A percentile compares a stretch with the other conserved stretches of the same genome.
These are phyloP conservation scores for Exserohilum turcica DNA, from an alignment of 2,329 filamentous ascomycete genomes.

Conservation along the genomic window DNA sequence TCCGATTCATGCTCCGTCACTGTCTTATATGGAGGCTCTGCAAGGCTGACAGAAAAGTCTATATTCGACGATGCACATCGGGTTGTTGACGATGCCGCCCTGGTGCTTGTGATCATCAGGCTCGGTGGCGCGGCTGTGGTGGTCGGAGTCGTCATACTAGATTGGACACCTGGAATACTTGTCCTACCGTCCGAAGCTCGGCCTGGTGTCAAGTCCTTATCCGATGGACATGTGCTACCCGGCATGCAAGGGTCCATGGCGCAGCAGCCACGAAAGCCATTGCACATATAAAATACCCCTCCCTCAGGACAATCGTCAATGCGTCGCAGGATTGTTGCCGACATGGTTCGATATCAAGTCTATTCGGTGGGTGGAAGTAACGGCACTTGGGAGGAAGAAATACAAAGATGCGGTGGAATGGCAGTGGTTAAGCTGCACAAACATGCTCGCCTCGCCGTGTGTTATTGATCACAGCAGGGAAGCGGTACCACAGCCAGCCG, in stretches of 20 bases:
- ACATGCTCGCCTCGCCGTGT: constrained; percentile 9
- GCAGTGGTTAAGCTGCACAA: background rate
- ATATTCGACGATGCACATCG: background rate
- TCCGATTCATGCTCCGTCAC: constrained; percentile 4
- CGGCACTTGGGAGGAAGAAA: background rate
- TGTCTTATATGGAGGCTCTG: constrained; percentile 1
- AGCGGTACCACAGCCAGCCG: constrained; percentile 5
- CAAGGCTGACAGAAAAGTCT: background rate
- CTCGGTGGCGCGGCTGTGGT: background rate
- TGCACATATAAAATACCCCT: constrained; percentile 30
- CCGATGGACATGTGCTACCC: constrained; percentile 24
- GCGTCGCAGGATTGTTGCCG: constrained; percentile 6
- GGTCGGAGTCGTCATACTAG: background rate
- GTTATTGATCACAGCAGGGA: background rate
- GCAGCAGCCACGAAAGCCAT: constrained; percentile 33
- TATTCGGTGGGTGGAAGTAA: background rate
- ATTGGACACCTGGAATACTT: too few relatives aligned
- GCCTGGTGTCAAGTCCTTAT: constrained; percentile 24
- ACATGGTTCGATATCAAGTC: constrained; percentile 16
- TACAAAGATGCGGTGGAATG: background rate
- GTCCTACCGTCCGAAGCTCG: constrained; percentile 1
- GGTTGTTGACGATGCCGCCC: background rate
- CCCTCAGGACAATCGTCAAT: constrained; percentile 21
- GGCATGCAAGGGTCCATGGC: constrained; percentile 30
- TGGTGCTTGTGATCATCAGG: background rate